Evolutionary conservation across 129 eudicot species (phyloP).

Genomic region (Ambrosia artemisiifolia): DNA sequence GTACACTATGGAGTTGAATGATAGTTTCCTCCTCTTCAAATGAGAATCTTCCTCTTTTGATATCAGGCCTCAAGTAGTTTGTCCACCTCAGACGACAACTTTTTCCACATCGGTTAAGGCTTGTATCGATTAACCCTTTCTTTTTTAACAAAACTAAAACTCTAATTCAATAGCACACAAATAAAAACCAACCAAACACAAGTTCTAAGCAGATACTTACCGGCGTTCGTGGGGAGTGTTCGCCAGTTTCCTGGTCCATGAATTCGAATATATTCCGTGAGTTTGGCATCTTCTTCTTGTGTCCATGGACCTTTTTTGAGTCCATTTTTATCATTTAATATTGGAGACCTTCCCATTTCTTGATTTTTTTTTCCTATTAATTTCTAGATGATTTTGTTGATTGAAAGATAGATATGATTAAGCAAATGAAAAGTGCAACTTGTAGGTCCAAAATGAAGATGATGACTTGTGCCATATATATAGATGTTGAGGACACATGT

Average conservation of each 20-base stretch:
- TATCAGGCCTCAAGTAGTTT: slow-evolving; percentile 83
- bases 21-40: slow-evolving; percentile 88
- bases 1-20: slow-evolving; percentile 68
- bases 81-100: slow-evolving; percentile 89
- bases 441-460: slow-evolving; percentile 41
- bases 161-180: background rate
- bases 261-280: slow-evolving; percentile 47
- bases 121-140: slow-evolving; percentile 17
- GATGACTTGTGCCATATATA: slow-evolving; percentile 33
- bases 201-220: slow-evolving; percentile 21
- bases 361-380: background rate
- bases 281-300: slow-evolving; percentile 71
- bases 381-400: slow-evolving; percentile 18
- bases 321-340: slow-evolving; percentile 69
- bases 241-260: slow-evolving; percentile 85
- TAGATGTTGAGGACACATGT: slow-evolving; percentile 27
- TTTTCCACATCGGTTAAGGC: slow-evolving; percentile 78
- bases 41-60: slow-evolving; percentile 80
- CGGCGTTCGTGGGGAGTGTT: slow-evolving; percentile 69
- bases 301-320: slow-evolving; percentile 90
- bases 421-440: slow-evolving; percentile 28
- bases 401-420: slow-evolving; percentile 12
- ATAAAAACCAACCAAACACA: background rate
- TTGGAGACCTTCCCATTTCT: slow-evolving; percentile 77
- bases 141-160: background rate